These are phyloP conservation scores for Dujonia santamariae DNA, from an alignment of 1,139 yeast genomes.

Conservation along the genomic window DNA sequence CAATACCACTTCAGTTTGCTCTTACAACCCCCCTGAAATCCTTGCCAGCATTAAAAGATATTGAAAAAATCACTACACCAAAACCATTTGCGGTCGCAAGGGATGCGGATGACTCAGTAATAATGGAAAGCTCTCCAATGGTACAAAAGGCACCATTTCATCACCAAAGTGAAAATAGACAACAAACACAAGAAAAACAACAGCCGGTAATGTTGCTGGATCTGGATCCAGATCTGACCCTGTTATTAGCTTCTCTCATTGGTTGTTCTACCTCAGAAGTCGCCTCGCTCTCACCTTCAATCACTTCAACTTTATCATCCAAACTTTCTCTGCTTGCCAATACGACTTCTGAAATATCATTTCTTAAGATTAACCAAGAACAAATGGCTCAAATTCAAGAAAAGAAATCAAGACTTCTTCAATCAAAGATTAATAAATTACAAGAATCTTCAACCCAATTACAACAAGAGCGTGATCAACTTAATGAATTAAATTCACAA, in stretches of 20 bases:
- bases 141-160: not conserved
- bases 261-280: constrained; percentile 26
- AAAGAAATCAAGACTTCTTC: constrained; percentile 18
- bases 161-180: not conserved
- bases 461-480: constrained; percentile 13
- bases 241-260: constrained; percentile 27
- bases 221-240: constrained; percentile 6
- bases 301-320: not conserved
- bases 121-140: constrained; percentile 18
- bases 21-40: constrained; percentile 39
- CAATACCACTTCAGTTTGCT: constrained; percentile 22
- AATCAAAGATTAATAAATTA: constrained; percentile 22
- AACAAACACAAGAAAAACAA: too few species aligned
- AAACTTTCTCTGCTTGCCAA: constrained; percentile 49
- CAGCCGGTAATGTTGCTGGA: too few species aligned
- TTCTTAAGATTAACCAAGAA: constrained; percentile 53
- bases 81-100: constrained; percentile 41
- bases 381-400: constrained; percentile 41
- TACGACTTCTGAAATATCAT: constrained; percentile 48
- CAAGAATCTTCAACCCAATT: constrained; percentile 27
- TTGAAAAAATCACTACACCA: constrained; percentile 42
- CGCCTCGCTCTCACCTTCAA: constrained; percentile 10
- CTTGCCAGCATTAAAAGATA: constrained; percentile 44
- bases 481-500: constrained; percentile 39
- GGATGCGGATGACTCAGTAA: constrained; percentile 18